Base-by-base conservation (phyloP, 495 filamentous ascomycete genomes). In the Lophium mytilinum region DNA sequence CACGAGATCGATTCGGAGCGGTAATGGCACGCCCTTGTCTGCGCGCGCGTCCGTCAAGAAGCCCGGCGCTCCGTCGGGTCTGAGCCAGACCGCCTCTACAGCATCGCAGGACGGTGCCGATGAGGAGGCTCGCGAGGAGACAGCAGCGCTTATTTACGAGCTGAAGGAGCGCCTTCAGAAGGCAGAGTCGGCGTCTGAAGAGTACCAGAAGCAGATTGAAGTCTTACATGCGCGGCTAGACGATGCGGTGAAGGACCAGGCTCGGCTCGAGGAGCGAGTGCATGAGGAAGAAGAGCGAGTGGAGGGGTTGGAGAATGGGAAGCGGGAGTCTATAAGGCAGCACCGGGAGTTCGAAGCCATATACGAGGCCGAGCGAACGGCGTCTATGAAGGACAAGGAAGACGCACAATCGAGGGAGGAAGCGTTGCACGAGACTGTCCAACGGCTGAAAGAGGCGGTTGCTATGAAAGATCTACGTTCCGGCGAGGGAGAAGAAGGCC, bases 301-400 rank as follows among this genome's bases (percentile, higher is more conserved):
- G 51, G 90, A 96, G 63, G 72, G 76, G 8, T 76, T 97, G 45
- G 82, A 86, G 65, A 84, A 83, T 64, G 88, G 94, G 66, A 87
- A 89, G 67, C 81, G 84, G 54, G 89, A 95, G 50, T 77, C 82
- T 40, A 79, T 83, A 14, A 82, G 89, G 50, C 84, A 92, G 71
- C 86, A 86, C 63, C 79, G 91, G 54, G 93, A 98, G 66, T 80
- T 95, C 70, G 90, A 96, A 68, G 81, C 82, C 54, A 88, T 90
- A 36, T 92, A 93, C 71, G 92, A 96, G 71, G 78, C 84, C 45
- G 93, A 98, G 72, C 82, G 91, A 41, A 88, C 82, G 68, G 82
- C 88, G 40, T 86, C 92, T 78, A 83, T 88, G 64, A 86, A 87
- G 71, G 92, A 96, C 71, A 90, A 90, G 75, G 88, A 95, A 54